Conservation (phyloP, 1,139 yeast species). For the Saccharomyces hybrid region DNA sequence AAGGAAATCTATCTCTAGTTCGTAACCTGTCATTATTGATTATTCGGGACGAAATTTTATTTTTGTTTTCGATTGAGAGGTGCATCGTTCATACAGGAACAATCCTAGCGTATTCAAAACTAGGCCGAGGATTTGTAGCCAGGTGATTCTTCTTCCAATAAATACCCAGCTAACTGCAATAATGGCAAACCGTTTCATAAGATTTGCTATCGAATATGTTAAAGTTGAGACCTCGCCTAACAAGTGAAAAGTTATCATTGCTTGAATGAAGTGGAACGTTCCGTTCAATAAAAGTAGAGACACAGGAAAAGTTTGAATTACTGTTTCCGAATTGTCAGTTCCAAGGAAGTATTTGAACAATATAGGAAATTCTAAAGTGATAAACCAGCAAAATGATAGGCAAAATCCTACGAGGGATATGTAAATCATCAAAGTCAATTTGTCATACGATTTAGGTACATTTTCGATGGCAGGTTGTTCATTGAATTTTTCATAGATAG, state of each 20-base stretch:
- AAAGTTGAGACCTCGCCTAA: constrained; percentile 87
- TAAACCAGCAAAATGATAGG: constrained; percentile 73
- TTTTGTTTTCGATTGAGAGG: constrained; percentile 9
- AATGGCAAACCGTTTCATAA: constrained; percentile 81
- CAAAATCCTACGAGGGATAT: constrained; percentile 76
- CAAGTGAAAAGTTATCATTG: constrained; percentile 81
- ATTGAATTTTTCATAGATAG: constrained; percentile 8
- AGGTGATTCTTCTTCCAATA: constrained; percentile 17
- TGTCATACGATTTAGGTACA: constrained; percentile 45
- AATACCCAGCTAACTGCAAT: constrained; percentile 56
- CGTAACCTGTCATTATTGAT: background rate
- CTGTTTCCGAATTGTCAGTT: constrained; percentile 9
- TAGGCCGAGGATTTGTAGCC: constrained; percentile 22
- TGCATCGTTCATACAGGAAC: constrained; percentile 26
- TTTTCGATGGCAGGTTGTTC: constrained; percentile 1
- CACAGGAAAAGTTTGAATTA: constrained; percentile 32
- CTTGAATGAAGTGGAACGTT: constrained; percentile 75
- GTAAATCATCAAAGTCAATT: constrained; percentile 75
- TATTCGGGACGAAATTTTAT: constrained; percentile 10
- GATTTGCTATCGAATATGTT: constrained; percentile 85
- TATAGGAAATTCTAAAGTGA: constrained; percentile 51
- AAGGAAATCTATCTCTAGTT: background rate
- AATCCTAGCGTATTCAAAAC: constrained; percentile 26
- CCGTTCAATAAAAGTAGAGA: constrained; percentile 45
- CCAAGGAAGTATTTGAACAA: constrained; percentile 16